Conservation (phyloP, 257 asterid genomes). For the Nicotiana attenuata region DNA sequence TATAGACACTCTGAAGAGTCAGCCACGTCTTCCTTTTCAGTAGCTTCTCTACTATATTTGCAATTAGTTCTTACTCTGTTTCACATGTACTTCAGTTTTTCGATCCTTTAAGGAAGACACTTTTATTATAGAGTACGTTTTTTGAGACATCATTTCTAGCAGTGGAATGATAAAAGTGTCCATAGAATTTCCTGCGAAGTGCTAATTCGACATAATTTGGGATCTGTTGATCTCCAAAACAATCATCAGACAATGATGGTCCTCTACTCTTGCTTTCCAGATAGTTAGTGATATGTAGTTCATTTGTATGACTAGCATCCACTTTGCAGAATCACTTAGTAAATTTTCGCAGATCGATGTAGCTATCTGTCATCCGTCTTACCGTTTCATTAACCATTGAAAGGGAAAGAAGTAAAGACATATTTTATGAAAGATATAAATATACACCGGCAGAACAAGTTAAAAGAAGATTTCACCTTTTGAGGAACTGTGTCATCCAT, state of each 20-base stretch:
- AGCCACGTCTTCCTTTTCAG: not conserved
- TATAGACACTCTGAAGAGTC: not conserved
- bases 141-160: not conserved
- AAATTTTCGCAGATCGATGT: not conserved
- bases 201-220: not conserved
- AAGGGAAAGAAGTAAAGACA: not conserved
- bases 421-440: not conserved
- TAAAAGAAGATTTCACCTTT: conserved; percentile 28
- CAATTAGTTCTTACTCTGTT: not conserved
- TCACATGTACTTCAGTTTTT: not conserved
- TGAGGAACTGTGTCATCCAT: conserved; percentile 50
- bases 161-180: not conserved
- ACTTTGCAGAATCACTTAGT: not conserved
- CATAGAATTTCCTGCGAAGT: not conserved
- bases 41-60: not conserved
- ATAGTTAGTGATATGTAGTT: not conserved
- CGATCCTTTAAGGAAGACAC: not conserved
- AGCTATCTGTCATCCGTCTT: not conserved
- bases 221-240: not conserved
- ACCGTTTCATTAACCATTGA: not conserved
- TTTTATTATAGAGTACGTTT: not conserved
- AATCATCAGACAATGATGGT: not conserved
- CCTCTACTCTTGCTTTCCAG: not conserved
- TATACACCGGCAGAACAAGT: conserved; percentile 8
- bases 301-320: not conserved